Base-by-base conservation (phyloP, 371 early-diverging fungal species). In the Zychaea mexicana region DNA sequence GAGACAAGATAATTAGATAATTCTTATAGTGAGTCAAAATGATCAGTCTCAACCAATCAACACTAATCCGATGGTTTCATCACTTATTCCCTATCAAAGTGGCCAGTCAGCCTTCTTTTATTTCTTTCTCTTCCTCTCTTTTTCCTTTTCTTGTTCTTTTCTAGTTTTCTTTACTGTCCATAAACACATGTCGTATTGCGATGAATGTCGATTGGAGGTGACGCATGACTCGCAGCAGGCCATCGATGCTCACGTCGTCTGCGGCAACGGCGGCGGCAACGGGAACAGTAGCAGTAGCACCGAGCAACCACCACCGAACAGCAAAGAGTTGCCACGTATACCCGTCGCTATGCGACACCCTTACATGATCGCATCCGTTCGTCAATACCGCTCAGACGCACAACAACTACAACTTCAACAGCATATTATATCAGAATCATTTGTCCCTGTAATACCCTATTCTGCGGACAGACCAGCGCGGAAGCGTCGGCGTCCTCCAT, bases 401-500 rank as follows among this genome's bases (percentile, higher is more conserved):
- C 82, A 81, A 65, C 69, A 62, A 24, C 77, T 70, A 3, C 82
- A 81, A 52, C 57, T 81, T 12, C 70, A 76, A 47, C 69, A 73
- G 12, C 78, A 74, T 32, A 77, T 81, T 52, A 72, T 78, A 10
- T 81, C 82, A 0, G 82, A 81, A 64, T 76, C 80, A 2, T 83
- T 80, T 56, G 75, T 80, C 31, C 72, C 81, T 2, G 71, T 80
- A 65, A 61, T 72, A 15, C 83, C 83, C 27, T 65, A 75, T 42
- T 49, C 49, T 9, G 26, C 64, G 8, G 54, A 60, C 7, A 76
- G 78, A 56, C 78, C 75, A 13, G 71, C 77, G n/a, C 68, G 79
- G 38, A 83, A 81, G 42, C 81, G 88, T 45, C 74, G 88, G 32
- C 82, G 90, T 13, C 92, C 92, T 15, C 90, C 92, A 7, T 89